phyloP scores from a whole-genome alignment of 768 basidiomycete species.

The Auriscalpium vulgare region DNA sequence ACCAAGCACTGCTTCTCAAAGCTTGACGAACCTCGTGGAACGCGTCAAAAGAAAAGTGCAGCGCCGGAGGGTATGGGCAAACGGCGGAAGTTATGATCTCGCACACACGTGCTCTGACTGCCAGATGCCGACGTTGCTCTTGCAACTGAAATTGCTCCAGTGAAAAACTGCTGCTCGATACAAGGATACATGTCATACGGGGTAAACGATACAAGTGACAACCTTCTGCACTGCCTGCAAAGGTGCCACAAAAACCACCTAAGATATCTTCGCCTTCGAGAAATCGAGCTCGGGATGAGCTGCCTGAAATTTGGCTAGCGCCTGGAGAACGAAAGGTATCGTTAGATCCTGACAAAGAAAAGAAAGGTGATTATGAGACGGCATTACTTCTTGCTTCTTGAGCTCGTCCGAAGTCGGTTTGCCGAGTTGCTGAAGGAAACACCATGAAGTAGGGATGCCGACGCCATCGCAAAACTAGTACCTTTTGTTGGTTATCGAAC shows the following conservation, averaged over 20 bases:
- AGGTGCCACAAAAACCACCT: constrained; percentile 5
- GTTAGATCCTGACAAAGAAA: not conserved
- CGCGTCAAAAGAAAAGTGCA: constrained; percentile 74
- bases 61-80: constrained; percentile 19
- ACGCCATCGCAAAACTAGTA: constrained; percentile 16
- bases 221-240: not conserved
- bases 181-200: too few species aligned
- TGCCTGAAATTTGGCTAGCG: constrained; percentile 81
- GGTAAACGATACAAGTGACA: too few species aligned
- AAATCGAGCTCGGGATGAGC: constrained; percentile 94
- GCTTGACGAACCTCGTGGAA: constrained; percentile 65
- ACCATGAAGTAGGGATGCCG: constrained; percentile 3
- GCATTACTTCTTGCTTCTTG: constrained; percentile 79
- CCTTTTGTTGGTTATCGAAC: constrained; percentile 79
- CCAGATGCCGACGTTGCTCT: too few species aligned
- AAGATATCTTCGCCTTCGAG: constrained; percentile 84
- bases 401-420: constrained; percentile 92
- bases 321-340: constrained; percentile 31
- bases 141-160: too few species aligned
- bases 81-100: constrained; percentile 25
- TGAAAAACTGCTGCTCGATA: too few species aligned
- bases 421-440: constrained; percentile 69
- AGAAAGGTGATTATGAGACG: not conserved
- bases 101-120: not conserved
- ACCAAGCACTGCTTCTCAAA: constrained; percentile 13